Evolutionary conservation across 2,329 filamentous ascomycete species (phyloP), one percentile per base, ranked within the genome.

Genomic region (Alternaria sp.): DNA sequence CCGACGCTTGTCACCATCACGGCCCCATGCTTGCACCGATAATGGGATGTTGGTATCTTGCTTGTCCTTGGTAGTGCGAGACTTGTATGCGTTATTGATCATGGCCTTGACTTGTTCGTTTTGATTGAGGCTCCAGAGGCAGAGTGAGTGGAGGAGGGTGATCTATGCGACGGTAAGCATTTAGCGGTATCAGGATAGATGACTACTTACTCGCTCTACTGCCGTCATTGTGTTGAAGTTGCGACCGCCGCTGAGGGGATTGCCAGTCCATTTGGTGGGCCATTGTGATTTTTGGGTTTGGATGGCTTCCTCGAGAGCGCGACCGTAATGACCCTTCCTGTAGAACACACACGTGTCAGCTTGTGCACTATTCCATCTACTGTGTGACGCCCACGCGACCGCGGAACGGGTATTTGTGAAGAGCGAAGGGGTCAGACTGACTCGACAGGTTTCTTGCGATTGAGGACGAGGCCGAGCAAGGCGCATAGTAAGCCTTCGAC

Each of bases 401-500:
- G 34, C 18, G 11, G 36, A 26, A 7, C 18, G 22, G 28, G 64
- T 67, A 65, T 62, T 52, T 41, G 30, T 8, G 26, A 22, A 30
- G 39, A 22, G 42, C n/a, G 3, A 51, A 52, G 26, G 57, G 72
- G 75, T 75, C 65, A 64, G 63, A 83, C 93, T 80, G 87, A 98
- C 95, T 99, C 97, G 77, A 98, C 92, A 81, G 97, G 94, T 78
- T 99, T 97, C 84, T 99, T 98, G 79, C 95, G 90, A 80, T 99
- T 99, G 73, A 99, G 85, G 56, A 97, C 87, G 70, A 99, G 84
- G 32, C 91, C 90, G 44, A 99, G 84, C 67, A 99, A 81, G 64
- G 93, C 93, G 83, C 96, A 99, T 26, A 99, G 84, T 59, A 99
- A 88, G 69, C 89, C 87, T 82, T 98, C 94, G 47, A 92, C 89